A percentile compares a stretch with the other conserved stretches of the same genome.
Evolutionary conservation across 495 filamentous ascomycete genomes (phyloP).

Genomic region (Penicillium taxi): DNA sequence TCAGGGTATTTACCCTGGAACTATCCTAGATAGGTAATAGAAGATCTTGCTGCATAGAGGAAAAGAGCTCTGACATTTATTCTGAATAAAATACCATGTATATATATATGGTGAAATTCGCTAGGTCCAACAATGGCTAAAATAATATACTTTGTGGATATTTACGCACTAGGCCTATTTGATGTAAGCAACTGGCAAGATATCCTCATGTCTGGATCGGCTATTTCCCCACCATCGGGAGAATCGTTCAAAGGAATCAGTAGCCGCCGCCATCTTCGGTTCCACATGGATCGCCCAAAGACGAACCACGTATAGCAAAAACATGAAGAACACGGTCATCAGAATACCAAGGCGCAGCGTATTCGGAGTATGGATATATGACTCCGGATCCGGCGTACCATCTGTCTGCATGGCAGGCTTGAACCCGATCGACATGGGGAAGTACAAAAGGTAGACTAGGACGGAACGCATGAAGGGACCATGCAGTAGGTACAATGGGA

Average conservation of each 20-base stretch:
- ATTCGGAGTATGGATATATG: slow-evolving; percentile 7
- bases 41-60: too few species aligned
- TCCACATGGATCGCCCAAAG: slow-evolving; percentile 5
- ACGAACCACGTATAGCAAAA: slow-evolving; percentile 5
- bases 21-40: too few species aligned
- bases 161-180: too few species aligned
- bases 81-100: too few species aligned
- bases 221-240: slow-evolving; percentile 10
- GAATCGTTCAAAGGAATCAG: slow-evolving; percentile 3
- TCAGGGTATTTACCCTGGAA: too few species aligned
- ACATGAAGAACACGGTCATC: slow-evolving; percentile 5
- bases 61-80: too few species aligned
- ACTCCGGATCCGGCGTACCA: slow-evolving; percentile 6
- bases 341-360: slow-evolving; percentile 5
- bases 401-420: slow-evolving; percentile 1
- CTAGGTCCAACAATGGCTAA: too few species aligned
- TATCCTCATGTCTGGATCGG: too few species aligned
- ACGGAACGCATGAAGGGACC: slow-evolving; percentile 15
- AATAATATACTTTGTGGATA: too few species aligned
- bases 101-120: too few species aligned
- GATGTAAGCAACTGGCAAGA: too few species aligned
- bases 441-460: slow-evolving; percentile 10
- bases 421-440: slow-evolving; percentile 6
- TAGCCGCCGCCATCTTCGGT: slow-evolving; percentile 6
- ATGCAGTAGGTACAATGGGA: slow-evolving; percentile 17